phyloP scores from a whole-genome alignment of 2,329 filamentous ascomycete species.

The Arthrobotrys conoides region DNA sequence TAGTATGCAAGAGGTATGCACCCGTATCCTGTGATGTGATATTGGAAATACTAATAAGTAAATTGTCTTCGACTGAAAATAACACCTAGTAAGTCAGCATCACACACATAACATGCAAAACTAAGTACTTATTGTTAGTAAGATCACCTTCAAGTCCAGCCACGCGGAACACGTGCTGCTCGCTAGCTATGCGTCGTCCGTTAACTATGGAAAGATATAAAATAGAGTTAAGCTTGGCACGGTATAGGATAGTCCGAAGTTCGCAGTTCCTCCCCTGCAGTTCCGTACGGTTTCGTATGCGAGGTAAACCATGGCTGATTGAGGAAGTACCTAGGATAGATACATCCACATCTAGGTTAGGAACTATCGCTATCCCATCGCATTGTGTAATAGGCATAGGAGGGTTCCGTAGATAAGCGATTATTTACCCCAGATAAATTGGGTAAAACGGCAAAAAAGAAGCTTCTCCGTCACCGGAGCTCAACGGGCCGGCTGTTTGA shows the following conservation, averaged over 20 bases:
- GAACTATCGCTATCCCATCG: not conserved
- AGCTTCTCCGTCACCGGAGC: slow-evolving; percentile 6
- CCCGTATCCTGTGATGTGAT: no score
- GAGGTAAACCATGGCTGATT: not conserved
- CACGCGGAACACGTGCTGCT: not conserved
- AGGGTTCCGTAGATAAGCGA: slow-evolving; percentile 2
- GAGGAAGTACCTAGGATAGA: not conserved
- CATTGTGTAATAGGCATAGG: not conserved
- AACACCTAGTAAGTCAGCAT: no score
- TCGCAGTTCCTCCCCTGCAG: not conserved
- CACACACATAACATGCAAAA: no score
- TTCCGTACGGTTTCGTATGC: not conserved
- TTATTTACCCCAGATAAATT: not conserved
- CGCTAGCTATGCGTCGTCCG: not conserved
- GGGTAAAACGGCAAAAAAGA: not conserved
- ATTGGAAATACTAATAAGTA: no score
- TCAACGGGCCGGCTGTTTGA: not conserved
- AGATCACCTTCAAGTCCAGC: not conserved
- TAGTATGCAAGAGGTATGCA: not conserved
- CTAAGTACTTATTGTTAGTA: not conserved
- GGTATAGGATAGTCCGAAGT: not conserved
- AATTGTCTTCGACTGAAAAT: no score
- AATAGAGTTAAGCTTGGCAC: not conserved
- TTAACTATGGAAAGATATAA: not conserved
- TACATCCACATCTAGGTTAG: not conserved